Evolutionary conservation across 129 eudicot species (phyloP).

Genomic region (Glebionis coronaria): DNA sequence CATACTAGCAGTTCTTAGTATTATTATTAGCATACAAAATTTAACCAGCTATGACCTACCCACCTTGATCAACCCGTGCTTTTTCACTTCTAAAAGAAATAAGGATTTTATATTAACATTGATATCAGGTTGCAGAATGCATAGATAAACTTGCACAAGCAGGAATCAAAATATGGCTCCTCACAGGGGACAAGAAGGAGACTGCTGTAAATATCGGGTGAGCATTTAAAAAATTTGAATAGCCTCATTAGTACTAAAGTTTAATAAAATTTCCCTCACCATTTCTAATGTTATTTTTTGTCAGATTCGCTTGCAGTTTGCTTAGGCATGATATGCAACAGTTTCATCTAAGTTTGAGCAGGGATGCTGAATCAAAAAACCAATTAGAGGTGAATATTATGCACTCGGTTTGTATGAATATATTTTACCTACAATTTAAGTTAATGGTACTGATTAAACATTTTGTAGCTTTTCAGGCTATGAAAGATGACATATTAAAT

Average conservation of each 20-base stretch:
- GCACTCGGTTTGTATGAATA: conserved; percentile 10
- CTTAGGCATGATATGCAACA: conserved; percentile 57
- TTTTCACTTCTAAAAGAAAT: neutral
- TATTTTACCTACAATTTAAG: conserved; percentile 14
- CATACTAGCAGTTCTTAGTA: too few relatives aligned
- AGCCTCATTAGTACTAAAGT: conserved; percentile 1
- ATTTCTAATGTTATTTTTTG: conserved; percentile 3
- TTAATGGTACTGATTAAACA: conserved; percentile 28
- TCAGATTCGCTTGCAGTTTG: conserved; percentile 58
- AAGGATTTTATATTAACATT: neutral
- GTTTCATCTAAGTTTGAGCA: conserved; percentile 48
- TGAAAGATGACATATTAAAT: conserved; percentile 41
- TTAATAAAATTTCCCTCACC: neutral
- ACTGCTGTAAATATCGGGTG: conserved; percentile 65
- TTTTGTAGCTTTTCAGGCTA: conserved; percentile 47
- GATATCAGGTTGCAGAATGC: conserved; percentile 56
- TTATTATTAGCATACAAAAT: neutral
- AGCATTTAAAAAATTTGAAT: neutral
- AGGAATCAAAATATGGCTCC: conserved; percentile 59
- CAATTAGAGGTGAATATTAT: conserved; percentile 42
- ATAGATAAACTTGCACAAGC: conserved; percentile 64
- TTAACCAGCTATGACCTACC: neutral
- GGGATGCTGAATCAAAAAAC: conserved; percentile 44
- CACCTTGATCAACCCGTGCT: neutral
- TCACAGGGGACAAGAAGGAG: conserved; percentile 59